These are phyloP conservation scores for Deinandra increscens DNA, from an alignment of 129 eudicot genomes.

Conservation along the genomic window DNA sequence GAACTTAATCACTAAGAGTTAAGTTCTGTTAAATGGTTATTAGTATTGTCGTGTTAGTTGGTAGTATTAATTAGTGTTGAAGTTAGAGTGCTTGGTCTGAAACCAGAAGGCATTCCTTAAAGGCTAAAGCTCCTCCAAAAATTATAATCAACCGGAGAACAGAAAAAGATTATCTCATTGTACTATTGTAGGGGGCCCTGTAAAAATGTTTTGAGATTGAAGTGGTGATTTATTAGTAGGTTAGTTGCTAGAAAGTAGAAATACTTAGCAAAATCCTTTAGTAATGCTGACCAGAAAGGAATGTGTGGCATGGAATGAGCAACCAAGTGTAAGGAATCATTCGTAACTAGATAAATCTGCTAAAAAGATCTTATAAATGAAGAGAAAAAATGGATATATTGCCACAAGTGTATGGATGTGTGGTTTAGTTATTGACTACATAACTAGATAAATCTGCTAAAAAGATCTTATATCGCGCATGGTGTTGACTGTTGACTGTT, in stretches of 20 bases:
- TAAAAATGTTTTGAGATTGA: background rate
- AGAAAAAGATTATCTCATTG: background rate
- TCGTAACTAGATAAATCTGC: background rate
- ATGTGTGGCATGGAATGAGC: background rate
- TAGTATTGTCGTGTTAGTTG: background rate
- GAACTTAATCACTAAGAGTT: background rate
- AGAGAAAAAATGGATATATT: background rate
- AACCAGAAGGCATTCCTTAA: background rate
- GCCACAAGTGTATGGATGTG: background rate
- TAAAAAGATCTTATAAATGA: background rate
- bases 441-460: no score
- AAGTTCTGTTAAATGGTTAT: background rate
- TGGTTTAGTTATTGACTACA: background rate
- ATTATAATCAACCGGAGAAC: background rate
- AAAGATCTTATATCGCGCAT: no score
- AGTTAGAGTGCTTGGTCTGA: background rate
- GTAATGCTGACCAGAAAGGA: background rate
- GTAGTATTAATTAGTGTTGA: background rate
- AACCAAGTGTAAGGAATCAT: background rate
- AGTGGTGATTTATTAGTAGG: background rate
- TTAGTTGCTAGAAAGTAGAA: background rate
- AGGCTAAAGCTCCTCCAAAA: background rate
- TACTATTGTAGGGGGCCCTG: background rate
- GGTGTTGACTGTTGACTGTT: constrained; percentile 5
- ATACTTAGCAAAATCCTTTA: background rate